These are phyloP conservation scores for Clarireedia paspali DNA, from an alignment of 2,329 filamentous ascomycete genomes.

Conservation along the genomic window DNA sequence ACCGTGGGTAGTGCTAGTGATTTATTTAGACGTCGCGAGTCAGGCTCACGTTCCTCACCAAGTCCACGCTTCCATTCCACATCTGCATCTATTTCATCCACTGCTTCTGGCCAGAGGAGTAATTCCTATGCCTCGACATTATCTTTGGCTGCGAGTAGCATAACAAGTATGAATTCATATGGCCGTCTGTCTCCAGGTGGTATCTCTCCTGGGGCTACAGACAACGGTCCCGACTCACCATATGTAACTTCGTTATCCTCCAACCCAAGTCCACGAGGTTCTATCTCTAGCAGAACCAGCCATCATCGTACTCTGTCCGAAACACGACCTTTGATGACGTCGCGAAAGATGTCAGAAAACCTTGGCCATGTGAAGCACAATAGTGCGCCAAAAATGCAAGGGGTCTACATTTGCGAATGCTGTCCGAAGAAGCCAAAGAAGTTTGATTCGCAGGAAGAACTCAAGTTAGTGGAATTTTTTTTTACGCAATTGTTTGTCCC, in stretches of 20 bases:
- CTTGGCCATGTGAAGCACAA: slow-evolving; percentile 34
- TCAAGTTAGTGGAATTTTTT: slow-evolving; percentile 55
- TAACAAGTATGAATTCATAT: slow-evolving; percentile 56
- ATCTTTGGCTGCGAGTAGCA: slow-evolving; percentile 53
- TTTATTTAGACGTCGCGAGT: slow-evolving; percentile 34
- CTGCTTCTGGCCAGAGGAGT: slow-evolving; percentile 52
- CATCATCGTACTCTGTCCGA: slow-evolving; percentile 33
- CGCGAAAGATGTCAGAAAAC: slow-evolving; percentile 40
- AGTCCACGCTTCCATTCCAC: slow-evolving; percentile 47
- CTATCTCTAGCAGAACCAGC: slow-evolving; percentile 26
- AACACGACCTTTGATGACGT: slow-evolving; percentile 30
- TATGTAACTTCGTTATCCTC: slow-evolving; percentile 41
- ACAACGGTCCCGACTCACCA: slow-evolving; percentile 39
- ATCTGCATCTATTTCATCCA: slow-evolving; percentile 57
- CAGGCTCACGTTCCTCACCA: slow-evolving; percentile 46
- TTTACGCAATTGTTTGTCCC: neutral
- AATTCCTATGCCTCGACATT: slow-evolving; percentile 56
- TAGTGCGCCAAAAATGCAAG: slow-evolving; percentile 45
- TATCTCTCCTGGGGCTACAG: slow-evolving; percentile 38
- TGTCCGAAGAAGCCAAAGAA: slow-evolving; percentile 97
- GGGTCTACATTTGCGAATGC: slow-evolving; percentile 75
- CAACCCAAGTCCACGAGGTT: slow-evolving; percentile 31
- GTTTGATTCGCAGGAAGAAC: slow-evolving; percentile 76
- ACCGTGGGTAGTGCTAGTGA: slow-evolving; percentile 29
- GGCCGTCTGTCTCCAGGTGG: slow-evolving; percentile 53